Conservation (phyloP, 495 filamentous ascomycete genomes). For the Xylaria flabelliformis region DNA sequence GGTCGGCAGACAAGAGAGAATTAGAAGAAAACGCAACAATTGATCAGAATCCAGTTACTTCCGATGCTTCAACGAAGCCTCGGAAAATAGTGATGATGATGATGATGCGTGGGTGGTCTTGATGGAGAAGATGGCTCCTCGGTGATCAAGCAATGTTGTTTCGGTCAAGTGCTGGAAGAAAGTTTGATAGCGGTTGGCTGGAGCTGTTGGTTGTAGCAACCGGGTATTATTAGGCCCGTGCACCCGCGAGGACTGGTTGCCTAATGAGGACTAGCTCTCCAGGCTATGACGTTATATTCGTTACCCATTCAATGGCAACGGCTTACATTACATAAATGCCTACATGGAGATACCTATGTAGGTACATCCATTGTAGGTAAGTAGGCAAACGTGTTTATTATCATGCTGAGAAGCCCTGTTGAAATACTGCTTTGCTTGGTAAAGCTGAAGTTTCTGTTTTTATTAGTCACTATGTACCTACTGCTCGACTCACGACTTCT, state of each 20-base stretch:
- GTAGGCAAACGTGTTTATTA: no score
- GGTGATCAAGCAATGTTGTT: slow-evolving; percentile 23
- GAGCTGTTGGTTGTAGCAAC: slow-evolving; percentile 21
- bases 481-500: neutral
- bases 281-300: neutral
- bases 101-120: neutral
- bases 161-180: slow-evolving; percentile 26
- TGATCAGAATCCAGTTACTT: slow-evolving; percentile 30
- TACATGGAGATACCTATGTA: no score
- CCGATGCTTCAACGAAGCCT: slow-evolving; percentile 31
- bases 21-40: slow-evolving; percentile 27
- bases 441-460: no score
- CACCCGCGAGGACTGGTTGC: neutral
- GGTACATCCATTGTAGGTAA: no score
- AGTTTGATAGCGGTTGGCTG: slow-evolving; percentile 26
- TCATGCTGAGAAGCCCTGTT: no score
- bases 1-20: slow-evolving; percentile 30
- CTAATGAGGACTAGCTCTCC: neutral
- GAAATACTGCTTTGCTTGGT: no score
- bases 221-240: slow-evolving; percentile 24
- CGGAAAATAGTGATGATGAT: slow-evolving; percentile 26
- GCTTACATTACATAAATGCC: no score
- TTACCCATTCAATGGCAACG: no score
- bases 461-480: neutral
- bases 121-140: slow-evolving; percentile 23